Evolutionary conservation across 1,284 basidiomycete species (phyloP).

Genomic region (Irpex lacteus): DNA sequence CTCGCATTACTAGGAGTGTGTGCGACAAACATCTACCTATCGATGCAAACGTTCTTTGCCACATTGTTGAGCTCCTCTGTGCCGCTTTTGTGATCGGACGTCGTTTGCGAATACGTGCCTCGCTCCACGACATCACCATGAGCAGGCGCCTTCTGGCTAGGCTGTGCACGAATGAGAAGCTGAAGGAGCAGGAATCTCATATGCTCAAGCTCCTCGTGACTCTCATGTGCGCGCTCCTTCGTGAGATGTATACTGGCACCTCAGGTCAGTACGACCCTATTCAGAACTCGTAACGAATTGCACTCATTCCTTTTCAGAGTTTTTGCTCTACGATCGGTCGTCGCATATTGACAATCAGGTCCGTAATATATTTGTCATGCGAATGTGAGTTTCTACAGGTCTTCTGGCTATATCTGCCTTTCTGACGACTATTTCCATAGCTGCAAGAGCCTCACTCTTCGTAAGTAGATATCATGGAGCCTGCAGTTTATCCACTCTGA

Average conservation of each 20-base stretch:
- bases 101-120: slow-evolving; percentile 19
- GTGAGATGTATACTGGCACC: background rate
- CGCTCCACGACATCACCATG: slow-evolving; percentile 42
- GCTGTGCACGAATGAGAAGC: slow-evolving; percentile 14
- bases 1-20: slow-evolving; percentile 35
- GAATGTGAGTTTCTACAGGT: background rate
- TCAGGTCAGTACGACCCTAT: background rate
- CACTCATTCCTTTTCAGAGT: too few relatives aligned
- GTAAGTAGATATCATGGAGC: too few relatives aligned
- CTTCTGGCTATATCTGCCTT: background rate
- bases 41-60: slow-evolving; percentile 42
- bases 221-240: background rate
- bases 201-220: background rate
- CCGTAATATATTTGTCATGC: background rate
- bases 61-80: slow-evolving; percentile 42
- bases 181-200: background rate
- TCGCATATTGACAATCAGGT: background rate
- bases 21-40: slow-evolving; percentile 31
- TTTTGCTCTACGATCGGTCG: background rate
- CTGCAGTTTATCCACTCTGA: too few relatives aligned
- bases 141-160: slow-evolving; percentile 45
- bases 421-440: slow-evolving; percentile 24
- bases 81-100: slow-evolving; percentile 34
- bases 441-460: slow-evolving; percentile 34
- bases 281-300: too few relatives aligned